Base-by-base conservation (phyloP, 1,284 basidiomycete genomes). In the Melampsora americana region DNA sequence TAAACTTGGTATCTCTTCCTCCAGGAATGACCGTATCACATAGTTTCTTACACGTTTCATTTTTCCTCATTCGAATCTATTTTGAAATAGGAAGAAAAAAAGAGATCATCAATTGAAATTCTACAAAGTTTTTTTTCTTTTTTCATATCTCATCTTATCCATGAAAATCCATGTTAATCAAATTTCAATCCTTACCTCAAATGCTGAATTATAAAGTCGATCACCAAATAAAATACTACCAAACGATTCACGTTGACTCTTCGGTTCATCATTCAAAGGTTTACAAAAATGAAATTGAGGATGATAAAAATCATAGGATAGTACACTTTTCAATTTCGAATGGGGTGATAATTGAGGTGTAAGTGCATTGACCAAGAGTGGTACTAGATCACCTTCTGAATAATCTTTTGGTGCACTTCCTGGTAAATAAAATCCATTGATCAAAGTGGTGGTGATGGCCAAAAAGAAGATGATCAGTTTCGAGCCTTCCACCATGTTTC, bases 181-280 rank as follows among this genome's bases (percentile, higher is more conserved):
- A n/a, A n/a, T n/a, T n/a, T n/a, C n/a, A n/a, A n/a, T n/a, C n/a
- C n/a, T n/a, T n/a, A 92, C 90, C 79, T 94, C 86, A 81, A 94
- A 95, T 2, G 91, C 90, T 9, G 92, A 93, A 82, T 90, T 90
- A 84, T 95, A 93, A 81, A 99, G 94, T 77, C 95, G 88, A 85
- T 99, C 95, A 39, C 95, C 95, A 80, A 97, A 97, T 18, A 99
- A 85, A 78, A 96, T 94, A 39, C 92, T 93, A 5, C 95, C 95
- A 32, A 99, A 85, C 1, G 90, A 91, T 83, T 96, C 95, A 16
- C 91, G 89, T 82, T 93, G 89, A 80, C 90, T 89, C 81, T 89
- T 84, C 2, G 68, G 68, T 0, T 90, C 89, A 4, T 92, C 92
- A 7, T 86, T 89, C 28, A 87, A 84, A 6, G 95, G 95, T 78